Conservation (phyloP, 257 asterid genomes). For the Solanum etuberosum region DNA sequence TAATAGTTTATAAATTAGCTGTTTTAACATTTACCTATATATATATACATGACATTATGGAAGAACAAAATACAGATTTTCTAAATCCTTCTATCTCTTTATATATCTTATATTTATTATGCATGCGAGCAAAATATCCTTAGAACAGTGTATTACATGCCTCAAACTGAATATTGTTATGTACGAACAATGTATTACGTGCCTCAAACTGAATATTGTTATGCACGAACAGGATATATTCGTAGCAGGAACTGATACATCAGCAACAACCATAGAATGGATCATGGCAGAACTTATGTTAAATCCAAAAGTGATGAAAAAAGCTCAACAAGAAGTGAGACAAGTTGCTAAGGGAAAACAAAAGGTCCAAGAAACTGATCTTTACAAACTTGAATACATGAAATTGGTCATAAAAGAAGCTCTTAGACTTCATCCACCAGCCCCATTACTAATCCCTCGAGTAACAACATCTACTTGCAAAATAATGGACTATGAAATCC, state of each 20-base stretch:
- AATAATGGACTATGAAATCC: slow-evolving; percentile 12
- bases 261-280: slow-evolving; percentile 7
- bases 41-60: background rate
- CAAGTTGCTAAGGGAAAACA: background rate
- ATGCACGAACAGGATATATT: slow-evolving; percentile 2
- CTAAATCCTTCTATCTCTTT: background rate
- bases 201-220: background rate
- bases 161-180: too few relatives aligned
- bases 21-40: background rate
- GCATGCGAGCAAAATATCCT: background rate
- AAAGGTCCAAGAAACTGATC: slow-evolving; percentile 6
- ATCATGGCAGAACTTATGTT: slow-evolving; percentile 9
- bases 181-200: background rate
- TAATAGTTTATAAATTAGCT: background rate
- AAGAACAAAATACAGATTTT: background rate
- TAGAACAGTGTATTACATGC: background rate
- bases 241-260: slow-evolving; percentile 9
- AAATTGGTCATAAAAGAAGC: slow-evolving; percentile 8
- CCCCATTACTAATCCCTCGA: slow-evolving; percentile 6
- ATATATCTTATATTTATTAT: too few relatives aligned
- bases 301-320: slow-evolving; percentile 5
- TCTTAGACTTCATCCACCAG: slow-evolving; percentile 10
- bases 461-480: slow-evolving; percentile 1
- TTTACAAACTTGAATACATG: background rate
- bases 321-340: slow-evolving; percentile 5